Percentiles rank a stretch among this genome's conserved stretches.
phyloP scores from a whole-genome alignment of 257 asterid genomes.

The Przewalskia tangutica region DNA sequence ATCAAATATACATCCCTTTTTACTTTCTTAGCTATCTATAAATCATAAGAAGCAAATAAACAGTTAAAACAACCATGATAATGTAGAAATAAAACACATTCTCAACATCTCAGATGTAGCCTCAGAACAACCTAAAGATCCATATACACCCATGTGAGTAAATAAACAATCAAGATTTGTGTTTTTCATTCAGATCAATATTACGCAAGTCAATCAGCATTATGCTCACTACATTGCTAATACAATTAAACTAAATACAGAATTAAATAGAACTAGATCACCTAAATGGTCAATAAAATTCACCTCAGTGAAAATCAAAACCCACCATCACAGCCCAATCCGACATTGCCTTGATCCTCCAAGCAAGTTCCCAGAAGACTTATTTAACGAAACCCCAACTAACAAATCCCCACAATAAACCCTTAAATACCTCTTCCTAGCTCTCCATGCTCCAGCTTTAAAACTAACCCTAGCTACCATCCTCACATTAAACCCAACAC shows the following conservation, averaged over 20 bases:
- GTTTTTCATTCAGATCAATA: background rate
- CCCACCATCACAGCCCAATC: conserved; percentile 44
- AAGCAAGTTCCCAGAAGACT: conserved; percentile 35
- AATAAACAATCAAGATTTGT: background rate
- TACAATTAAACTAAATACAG: background rate
- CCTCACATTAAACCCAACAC: conserved; percentile 48
- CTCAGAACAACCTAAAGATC: background rate
- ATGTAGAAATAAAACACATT: background rate
- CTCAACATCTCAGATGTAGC: background rate
- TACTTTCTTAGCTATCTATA: background rate
- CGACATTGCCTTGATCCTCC: conserved; percentile 58
- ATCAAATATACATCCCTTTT: background rate
- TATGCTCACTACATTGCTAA: background rate
- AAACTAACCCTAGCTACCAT: conserved; percentile 51
- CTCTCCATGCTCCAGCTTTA: conserved; percentile 72
- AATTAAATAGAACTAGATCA: background rate
- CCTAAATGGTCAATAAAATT: background rate
- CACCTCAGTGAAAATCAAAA: background rate
- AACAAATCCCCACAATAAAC: conserved; percentile 61
- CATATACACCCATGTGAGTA: background rate
- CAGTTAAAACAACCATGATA: background rate
- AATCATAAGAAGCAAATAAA: background rate
- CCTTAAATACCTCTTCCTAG: conserved; percentile 54
- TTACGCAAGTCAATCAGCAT: background rate
- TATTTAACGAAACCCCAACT: conserved; percentile 31